Evolutionary conservation across 331 rosid genomes (phyloP), one percentile per base, ranked within the genome.

Genomic region (Cydonia oblonga): DNA sequence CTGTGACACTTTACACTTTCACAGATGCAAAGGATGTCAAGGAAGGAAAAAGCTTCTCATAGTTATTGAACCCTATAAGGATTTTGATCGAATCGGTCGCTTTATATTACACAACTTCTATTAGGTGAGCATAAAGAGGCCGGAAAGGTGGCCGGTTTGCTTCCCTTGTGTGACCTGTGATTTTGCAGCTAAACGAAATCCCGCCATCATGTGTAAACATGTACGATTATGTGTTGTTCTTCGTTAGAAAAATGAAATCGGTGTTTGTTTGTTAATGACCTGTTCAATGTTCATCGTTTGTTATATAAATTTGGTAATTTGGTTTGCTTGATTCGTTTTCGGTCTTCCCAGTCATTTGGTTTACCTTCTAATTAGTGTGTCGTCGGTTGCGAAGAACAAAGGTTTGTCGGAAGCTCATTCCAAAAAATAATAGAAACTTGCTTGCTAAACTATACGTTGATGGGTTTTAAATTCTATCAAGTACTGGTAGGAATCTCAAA

Each of bases 121-220:
- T 77, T 65, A 52, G 79, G 81, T 72, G 83, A 77, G 81, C 84
- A 66, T 46, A 58, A 49, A 46, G 70, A 77, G 82, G 78, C 74
- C 81, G 73, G 67, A 64, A 68, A 75, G 15, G 14, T 1, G 14
- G 46, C 44, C 80, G 12, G 42, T 60, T 76, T 56, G 52, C 76
- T 63, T 70, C 75, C 60, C 8, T 1, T 30, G 8, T 51, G 69
- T 69, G 59, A 42, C 64, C 64, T 30, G 77, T 70, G 75, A 74
- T 74, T 70, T 59, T 66, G 78, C 74, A 66, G 75, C 73, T 76
- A 57, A 56, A 77, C 58, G 67, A 75, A 71, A 81, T 69, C 75
- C 72, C 20, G 6, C 15, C 29, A 35, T 74, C 32, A 26, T 25
- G 66, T 57, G 16, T 63, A 72, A 16, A 5, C 38, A 32, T 73